These are phyloP conservation scores for Cylindrotheca fusiformis DNA, from an alignment of 108 stramenopile genomes.

Conservation along the genomic window DNA sequence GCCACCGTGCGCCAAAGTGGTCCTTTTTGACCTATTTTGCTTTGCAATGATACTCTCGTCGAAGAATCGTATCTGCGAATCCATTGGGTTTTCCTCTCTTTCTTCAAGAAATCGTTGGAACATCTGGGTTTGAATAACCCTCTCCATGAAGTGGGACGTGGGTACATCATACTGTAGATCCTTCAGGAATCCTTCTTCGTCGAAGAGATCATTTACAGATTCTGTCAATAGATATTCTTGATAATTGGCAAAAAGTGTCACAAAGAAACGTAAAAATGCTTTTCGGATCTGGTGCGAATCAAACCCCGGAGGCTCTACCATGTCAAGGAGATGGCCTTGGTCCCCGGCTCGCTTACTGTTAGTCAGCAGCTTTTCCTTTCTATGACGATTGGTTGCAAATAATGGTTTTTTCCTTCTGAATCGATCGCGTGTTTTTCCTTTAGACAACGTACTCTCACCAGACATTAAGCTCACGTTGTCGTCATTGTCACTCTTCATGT, in stretches of 20 bases:
- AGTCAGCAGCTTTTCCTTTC: conserved; percentile 16
- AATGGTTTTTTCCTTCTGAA: conserved; percentile 8
- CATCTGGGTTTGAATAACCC: conserved; percentile 59
- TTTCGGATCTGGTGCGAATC: conserved; percentile 51
- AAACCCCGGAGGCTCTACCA: conserved; percentile 53
- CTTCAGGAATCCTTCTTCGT: conserved; percentile 48
- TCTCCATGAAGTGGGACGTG: conserved; percentile 22
- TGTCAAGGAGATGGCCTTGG: conserved; percentile 26
- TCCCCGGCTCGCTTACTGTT: conserved; percentile 3
- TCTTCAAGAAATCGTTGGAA: conserved; percentile 79
- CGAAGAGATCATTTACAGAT: conserved; percentile 38
- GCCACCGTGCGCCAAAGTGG: conserved; percentile 36
- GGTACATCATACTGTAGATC: conserved; percentile 30
- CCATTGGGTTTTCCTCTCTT: conserved; percentile 43
- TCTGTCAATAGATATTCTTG: conserved; percentile 37
- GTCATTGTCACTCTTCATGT: conserved; percentile 10
- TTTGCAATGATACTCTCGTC: conserved; percentile 88
- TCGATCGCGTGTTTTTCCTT: neutral
- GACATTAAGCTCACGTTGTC: conserved; percentile 6
- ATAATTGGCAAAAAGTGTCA: conserved; percentile 63
- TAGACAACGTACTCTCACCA: neutral
- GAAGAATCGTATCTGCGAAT: conserved; percentile 81
- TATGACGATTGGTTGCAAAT: conserved; percentile 4
- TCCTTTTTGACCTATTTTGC: conserved; percentile 67
- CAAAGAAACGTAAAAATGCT: conserved; percentile 80